Conservation (phyloP, 2,329 filamentous ascomycete genomes). For the Xylariaceae sp. region DNA sequence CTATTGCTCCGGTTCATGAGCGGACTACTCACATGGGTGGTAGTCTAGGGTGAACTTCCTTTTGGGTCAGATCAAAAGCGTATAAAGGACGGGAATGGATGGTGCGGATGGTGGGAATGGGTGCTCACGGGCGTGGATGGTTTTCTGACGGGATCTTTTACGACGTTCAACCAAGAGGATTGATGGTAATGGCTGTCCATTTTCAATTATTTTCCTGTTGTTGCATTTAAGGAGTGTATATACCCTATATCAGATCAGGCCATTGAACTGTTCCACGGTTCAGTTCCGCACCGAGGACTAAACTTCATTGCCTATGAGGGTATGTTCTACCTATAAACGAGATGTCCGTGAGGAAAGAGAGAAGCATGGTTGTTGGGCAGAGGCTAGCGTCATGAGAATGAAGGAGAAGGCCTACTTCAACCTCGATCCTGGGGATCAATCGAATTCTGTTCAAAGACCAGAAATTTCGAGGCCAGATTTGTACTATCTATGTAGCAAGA, state of each 20-base stretch:
- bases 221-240: slow-evolving; percentile 29
- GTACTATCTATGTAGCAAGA: slow-evolving; percentile 10
- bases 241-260: slow-evolving; percentile 26
- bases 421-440: neutral
- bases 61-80: slow-evolving; percentile 28
- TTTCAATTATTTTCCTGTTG: slow-evolving; percentile 19
- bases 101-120: slow-evolving; percentile 9
- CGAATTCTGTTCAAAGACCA: neutral
- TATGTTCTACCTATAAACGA: slow-evolving; percentile 12
- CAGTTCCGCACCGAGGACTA: slow-evolving; percentile 6
- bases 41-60: slow-evolving; percentile 8
- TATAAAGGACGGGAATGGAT: slow-evolving; percentile 26
- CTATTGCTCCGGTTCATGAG: neutral
- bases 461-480: neutral
- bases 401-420: neutral
- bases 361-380: neutral
- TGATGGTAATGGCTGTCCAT: slow-evolving; percentile 12
- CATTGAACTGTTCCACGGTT: slow-evolving; percentile 7
- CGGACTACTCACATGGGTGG: neutral
- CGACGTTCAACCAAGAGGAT: slow-evolving; percentile 14
- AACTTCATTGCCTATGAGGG: slow-evolving; percentile 19
- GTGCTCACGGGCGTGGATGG: too few relatives aligned
- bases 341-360: neutral
- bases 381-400: neutral
- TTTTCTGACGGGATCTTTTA: slow-evolving; percentile 17